Percentiles rank a stretch among this genome's conserved stretches.
Conservation (phyloP, 352 stramenopile genomes). For the Plasmopara muralis region DNA sequence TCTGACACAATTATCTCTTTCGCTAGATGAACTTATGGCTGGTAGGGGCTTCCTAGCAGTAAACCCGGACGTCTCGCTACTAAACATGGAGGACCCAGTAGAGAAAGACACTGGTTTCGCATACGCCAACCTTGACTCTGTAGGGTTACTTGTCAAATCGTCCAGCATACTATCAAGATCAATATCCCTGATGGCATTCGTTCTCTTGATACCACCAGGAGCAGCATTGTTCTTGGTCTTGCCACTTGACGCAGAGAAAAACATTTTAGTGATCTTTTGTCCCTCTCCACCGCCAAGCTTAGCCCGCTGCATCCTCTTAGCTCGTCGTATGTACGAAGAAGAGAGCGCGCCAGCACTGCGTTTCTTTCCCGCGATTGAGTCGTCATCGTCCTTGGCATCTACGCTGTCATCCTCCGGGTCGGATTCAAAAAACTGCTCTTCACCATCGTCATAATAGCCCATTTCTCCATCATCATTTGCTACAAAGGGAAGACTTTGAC, state of each 20-base stretch:
- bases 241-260: constrained; percentile 55
- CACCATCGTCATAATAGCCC: constrained; percentile 84
- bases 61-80: constrained; percentile 13
- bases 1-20: constrained; percentile 1
- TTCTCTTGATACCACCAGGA: constrained; percentile 11
- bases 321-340: constrained; percentile 61
- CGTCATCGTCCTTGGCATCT: constrained; percentile 32
- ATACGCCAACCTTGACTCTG: constrained; percentile 46
- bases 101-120: constrained; percentile 55
- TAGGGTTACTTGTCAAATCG: constrained; percentile 80
- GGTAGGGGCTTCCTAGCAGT: constrained; percentile 18
- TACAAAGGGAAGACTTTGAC: constrained; percentile 72
- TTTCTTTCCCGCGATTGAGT: constrained; percentile 47
- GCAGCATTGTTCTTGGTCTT: constrained; percentile 24
- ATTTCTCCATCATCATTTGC: constrained; percentile 82
- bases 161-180: constrained; percentile 84
- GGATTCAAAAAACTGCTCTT: constrained; percentile 87
- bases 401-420: constrained; percentile 43
- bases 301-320: constrained; percentile 79
- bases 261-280: constrained; percentile 88
- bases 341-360: constrained; percentile 70
- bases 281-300: constrained; percentile 67
- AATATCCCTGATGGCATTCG: constrained; percentile 63
- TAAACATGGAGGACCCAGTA: constrained; percentile 25
- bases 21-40: constrained; percentile 6